Percentiles rank a stretch among this genome's conserved stretches.
Evolutionary conservation across 768 basidiomycete species (phyloP).

Genomic region (Boletus reticulatus): DNA sequence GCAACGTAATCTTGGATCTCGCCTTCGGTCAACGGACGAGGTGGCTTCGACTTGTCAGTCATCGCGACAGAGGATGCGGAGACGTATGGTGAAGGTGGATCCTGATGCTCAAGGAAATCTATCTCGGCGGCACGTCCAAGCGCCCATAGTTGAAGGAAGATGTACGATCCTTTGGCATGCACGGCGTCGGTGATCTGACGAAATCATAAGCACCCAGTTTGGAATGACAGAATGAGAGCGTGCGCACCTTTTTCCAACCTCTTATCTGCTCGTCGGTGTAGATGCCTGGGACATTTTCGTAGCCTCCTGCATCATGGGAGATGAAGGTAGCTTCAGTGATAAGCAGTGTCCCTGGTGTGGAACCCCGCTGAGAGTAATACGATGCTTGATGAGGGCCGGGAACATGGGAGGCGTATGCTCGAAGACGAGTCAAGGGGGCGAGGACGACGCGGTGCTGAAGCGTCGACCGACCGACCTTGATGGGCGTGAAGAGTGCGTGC

Average conservation of each 20-base stretch:
- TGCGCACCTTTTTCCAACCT: not conserved
- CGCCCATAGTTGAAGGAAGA: too few species aligned
- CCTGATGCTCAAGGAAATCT: not conserved
- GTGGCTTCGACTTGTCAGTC: not conserved
- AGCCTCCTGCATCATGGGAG: too few species aligned
- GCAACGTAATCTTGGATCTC: not conserved
- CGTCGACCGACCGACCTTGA: not conserved
- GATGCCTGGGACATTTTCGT: too few species aligned
- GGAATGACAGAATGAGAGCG: not conserved
- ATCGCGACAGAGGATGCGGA: slow-evolving; percentile 30
- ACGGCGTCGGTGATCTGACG: slow-evolving; percentile 2
- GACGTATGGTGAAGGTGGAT: slow-evolving; percentile 34
- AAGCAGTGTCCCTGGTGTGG: slow-evolving; percentile 48
- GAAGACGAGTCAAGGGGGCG: not conserved
- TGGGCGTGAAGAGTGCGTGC: not conserved
- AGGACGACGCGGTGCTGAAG: not conserved
- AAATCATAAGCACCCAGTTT: not conserved
- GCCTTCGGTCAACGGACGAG: not conserved
- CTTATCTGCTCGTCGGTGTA: too few species aligned
- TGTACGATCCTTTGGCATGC: not conserved
- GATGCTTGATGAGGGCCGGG: slow-evolving; percentile 36
- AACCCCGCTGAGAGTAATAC: slow-evolving; percentile 49
- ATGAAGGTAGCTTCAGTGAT: slow-evolving; percentile 31
- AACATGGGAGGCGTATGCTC: slow-evolving; percentile 24
- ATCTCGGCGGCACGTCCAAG: not conserved